phyloP scores from a whole-genome alignment of 345 rosid genomes.

The Lagerstroemia speciosa region DNA sequence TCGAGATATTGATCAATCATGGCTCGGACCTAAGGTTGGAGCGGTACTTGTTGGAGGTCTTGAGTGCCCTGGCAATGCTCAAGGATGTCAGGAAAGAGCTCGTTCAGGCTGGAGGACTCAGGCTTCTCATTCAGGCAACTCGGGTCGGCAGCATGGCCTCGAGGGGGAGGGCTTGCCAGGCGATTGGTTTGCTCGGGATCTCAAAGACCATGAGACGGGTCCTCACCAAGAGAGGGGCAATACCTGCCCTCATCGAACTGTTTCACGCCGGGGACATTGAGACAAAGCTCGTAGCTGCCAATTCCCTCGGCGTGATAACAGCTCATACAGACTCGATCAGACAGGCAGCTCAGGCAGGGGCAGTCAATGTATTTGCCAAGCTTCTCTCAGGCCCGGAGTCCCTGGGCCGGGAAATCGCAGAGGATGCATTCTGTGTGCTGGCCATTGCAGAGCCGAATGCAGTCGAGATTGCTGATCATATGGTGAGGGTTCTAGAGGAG shows the following conservation, averaged over 20 bases:
- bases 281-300: conserved; percentile 43
- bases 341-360: conserved; percentile 43
- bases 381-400: conserved; percentile 43
- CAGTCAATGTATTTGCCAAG: conserved; percentile 47
- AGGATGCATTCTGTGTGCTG: conserved; percentile 49
- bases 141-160: conserved; percentile 35
- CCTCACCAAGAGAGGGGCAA: conserved; percentile 43
- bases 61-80: conserved; percentile 41
- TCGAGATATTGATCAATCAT: conserved; percentile 23
- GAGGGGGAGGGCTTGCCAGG: conserved; percentile 58
- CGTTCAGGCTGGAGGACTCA: conserved; percentile 36
- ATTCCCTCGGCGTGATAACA: conserved; percentile 45
- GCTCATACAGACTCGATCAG: conserved; percentile 43
- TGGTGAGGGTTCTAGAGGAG: conserved; percentile 52
- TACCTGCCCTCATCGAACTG: conserved; percentile 43
- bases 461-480: conserved; percentile 33
- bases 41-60: conserved; percentile 46
- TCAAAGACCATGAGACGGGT: conserved; percentile 28
- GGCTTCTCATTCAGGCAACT: conserved; percentile 29
- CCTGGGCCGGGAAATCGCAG: conserved; percentile 47
- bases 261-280: conserved; percentile 35
- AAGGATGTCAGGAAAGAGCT: conserved; percentile 41
- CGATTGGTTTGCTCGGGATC: conserved; percentile 40
- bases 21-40: conserved; percentile 19
- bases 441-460: conserved; percentile 51